phyloP scores from a whole-genome alignment of 2,329 filamentous ascomycete species.

The Laburnicola sp. region DNA sequence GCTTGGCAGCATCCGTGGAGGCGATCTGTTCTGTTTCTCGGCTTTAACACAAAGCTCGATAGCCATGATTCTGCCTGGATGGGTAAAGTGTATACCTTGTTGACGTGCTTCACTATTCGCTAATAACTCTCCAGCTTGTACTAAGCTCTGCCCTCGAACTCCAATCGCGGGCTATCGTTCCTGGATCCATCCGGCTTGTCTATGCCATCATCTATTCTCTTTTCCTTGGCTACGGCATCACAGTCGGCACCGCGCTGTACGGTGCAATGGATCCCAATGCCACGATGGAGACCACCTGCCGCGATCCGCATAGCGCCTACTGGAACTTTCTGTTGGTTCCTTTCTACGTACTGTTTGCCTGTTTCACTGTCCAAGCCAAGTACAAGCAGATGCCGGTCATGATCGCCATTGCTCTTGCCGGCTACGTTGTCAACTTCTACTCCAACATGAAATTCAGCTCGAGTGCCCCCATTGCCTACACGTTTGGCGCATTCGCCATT shows the following conservation, averaged over 20 bases:
- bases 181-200: constrained; percentile 54
- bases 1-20: constrained; percentile 51
- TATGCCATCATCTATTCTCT: constrained; percentile 57
- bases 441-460: constrained; percentile 66
- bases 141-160: constrained; percentile 53
- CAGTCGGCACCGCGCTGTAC: constrained; percentile 53
- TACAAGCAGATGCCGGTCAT: constrained; percentile 77
- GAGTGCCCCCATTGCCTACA: constrained; percentile 74
- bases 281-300: constrained; percentile 48
- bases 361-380: constrained; percentile 76
- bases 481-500: constrained; percentile 73
- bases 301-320: constrained; percentile 52
- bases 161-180: constrained; percentile 52
- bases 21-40: constrained; percentile 52
- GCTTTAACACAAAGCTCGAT: constrained; percentile 55
- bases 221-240: constrained; percentile 56
- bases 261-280: constrained; percentile 52
- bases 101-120: neutral
- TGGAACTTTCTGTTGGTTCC: constrained; percentile 72
- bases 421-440: constrained; percentile 76
- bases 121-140: constrained; percentile 36
- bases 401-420: constrained; percentile 70
- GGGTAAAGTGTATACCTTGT: constrained; percentile 22
- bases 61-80: constrained; percentile 54
- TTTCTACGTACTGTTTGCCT: constrained; percentile 71